Base-by-base conservation (phyloP, 208 protist genomes). In the Leishmania guyanensis region DNA sequence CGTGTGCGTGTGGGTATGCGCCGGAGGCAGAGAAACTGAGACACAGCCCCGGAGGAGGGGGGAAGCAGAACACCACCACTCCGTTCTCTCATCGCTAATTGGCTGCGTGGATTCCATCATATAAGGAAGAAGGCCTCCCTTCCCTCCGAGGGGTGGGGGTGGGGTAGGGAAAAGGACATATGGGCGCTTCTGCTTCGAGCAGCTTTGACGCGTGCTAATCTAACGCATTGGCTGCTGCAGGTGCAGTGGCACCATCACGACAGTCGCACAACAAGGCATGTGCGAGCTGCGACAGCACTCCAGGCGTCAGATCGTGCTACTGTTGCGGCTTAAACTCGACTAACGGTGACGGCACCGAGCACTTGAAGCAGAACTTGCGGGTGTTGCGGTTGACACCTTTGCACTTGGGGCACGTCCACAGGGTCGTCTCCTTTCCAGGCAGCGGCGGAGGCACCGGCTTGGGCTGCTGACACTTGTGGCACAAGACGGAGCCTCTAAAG, bases 331-430 rank as follows among this genome's bases (percentile, higher is more conserved):
- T 95, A 69, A 95, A 94, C 71, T 88, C 88, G 22, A 90, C 74
- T 17, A 94, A 66, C 3, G 94, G 94, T 36, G 94, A 96, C 29
- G 92, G 89, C 12, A 86, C 74, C 1, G 81, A 88, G 86, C 94
- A 98, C 83, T 93, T 94, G 83, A 96, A 96, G 83, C 94, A 98
- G 75, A 92, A 94, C 80, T 96, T 94, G 36, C 93, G 87, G 3
- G 64, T 91, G 79, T 83, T 96, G 12, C 94, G 88, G 77, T 96
- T 96, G 6, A 98, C 66, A 26, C 89, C 88, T 51, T 95, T 96
- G 83, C 94, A 98, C 75, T 89, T 92, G 5, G 92, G 84, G 78
- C 94, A 98, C 46, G 90, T 96, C 93, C 94, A 98, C 56, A 98
- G 75, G 3, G 91, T 93, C 33, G 93, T 84, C 78, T 96, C 93